phyloP scores from a whole-genome alignment of 768 basidiomycete genomes.

The Hirschioporus abietinus region DNA sequence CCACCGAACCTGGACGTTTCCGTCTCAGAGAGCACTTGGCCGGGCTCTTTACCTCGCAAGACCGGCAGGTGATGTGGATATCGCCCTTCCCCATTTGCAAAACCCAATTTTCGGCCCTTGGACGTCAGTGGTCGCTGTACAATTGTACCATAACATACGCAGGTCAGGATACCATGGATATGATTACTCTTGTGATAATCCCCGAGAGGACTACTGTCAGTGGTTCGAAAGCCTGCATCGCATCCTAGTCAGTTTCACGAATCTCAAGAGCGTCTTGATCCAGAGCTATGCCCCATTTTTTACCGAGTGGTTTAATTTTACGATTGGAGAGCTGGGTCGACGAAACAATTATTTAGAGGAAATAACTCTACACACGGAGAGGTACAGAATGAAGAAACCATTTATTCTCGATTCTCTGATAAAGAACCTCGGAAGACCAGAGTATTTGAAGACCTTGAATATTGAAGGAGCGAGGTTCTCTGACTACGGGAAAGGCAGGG shows the following conservation, averaged over 20 bases:
- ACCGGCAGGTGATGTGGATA: neutral
- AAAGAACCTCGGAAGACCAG: too few relatives aligned
- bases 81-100: neutral
- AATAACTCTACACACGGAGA: neutral
- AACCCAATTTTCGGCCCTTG: neutral
- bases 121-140: neutral
- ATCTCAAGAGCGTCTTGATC: neutral
- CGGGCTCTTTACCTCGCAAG: neutral
- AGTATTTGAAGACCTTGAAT: too few relatives aligned
- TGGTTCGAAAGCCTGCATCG: neutral
- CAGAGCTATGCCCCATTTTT: neutral
- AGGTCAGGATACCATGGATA: neutral
- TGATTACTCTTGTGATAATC: too few relatives aligned
- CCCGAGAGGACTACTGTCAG: neutral
- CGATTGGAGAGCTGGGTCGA: neutral
- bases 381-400: too few relatives aligned
- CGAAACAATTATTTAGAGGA: neutral
- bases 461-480: too few relatives aligned
- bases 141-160: neutral
- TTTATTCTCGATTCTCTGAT: too few relatives aligned
- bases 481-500: too few relatives aligned
- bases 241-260: neutral
- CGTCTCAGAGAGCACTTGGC: neutral
- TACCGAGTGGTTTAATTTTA: neutral
- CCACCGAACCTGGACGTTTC: neutral